Evolutionary conservation across 2,329 filamentous ascomycete genomes (phyloP), one percentile per base, ranked within the genome.

Genomic region (Ascochyta pisi): DNA sequence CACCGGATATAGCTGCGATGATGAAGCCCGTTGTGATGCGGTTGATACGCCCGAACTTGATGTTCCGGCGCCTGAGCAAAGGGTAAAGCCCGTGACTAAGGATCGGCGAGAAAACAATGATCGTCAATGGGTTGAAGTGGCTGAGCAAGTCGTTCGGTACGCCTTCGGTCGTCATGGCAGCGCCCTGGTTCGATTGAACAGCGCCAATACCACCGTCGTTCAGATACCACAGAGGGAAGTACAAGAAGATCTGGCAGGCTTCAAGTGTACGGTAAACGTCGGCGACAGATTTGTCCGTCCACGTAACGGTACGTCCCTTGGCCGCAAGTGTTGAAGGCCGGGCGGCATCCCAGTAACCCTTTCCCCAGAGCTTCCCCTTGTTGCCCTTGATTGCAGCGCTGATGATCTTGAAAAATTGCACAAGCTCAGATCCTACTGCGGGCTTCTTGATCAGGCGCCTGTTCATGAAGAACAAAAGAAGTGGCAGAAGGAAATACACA

Each of bases 21-120:
- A 73, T 65, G 54, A 85, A 78, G 31, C 83, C 83, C 3, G 84
- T 77, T 3, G 79, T 81, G 57, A 83, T 82, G 48, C 81, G 80
- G 35, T 73, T 77, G 50, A 83, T 76, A 13, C 78, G 81, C 3
- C 81, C 81, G 55, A 81, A 80, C 57, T 76, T 75, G 57, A 83
- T 77, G 42, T 75, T 74, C 33, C 68, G 48, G 31, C 69, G 76
- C 1, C 76, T 71, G 6, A 83, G 71, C 1, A 73, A 37, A 2
- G 82, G 82, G 59, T 84, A 84, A 9, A 84, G 52, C 19, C 78
- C 70, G 44, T 80, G 79, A 61, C 78, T 82, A 22, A 83, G 70
- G n/a, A 83, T 58, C 0, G 81, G 81, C 0, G 79, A 74, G 24
- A 52, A 52, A 6, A 52, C 39, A 13, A 60, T 57, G 12, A 60